Conservation (phyloP, 2,329 filamentous ascomycete species). For the Nigrograna mackinnonii region DNA sequence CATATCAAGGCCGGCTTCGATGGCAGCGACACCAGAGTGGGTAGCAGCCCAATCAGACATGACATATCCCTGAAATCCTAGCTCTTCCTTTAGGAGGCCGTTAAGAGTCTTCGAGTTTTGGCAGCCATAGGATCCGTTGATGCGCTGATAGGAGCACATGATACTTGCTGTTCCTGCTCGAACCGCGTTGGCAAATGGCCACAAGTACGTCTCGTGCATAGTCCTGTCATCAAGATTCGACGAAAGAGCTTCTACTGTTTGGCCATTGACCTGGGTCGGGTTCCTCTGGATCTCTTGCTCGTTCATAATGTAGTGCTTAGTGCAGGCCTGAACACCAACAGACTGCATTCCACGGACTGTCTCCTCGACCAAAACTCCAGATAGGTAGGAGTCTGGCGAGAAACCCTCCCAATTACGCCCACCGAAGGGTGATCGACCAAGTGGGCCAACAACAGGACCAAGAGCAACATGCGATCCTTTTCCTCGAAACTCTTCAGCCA, state of each 20-base stretch:
- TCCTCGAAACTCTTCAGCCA: constrained; percentile 39
- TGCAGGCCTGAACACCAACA: constrained; percentile 46
- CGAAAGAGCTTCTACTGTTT: constrained; percentile 58
- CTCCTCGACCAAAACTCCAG: constrained; percentile 43
- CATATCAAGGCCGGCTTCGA: constrained; percentile 54
- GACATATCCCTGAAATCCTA: constrained; percentile 53
- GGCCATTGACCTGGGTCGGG: constrained; percentile 37
- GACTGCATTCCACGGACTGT: constrained; percentile 46
- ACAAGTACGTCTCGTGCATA: constrained; percentile 68
- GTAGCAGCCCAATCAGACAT: constrained; percentile 51
- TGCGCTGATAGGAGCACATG: constrained; percentile 60
- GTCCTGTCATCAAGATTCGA: constrained; percentile 68
- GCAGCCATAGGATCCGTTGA: constrained; percentile 41
- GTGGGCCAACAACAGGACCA: constrained; percentile 54
- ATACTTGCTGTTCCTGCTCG: constrained; percentile 60
- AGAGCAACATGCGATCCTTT: constrained; percentile 47
- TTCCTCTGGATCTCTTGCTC: constrained; percentile 60
- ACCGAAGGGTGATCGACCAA: constrained; percentile 45
- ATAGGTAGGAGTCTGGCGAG: constrained; percentile 47
- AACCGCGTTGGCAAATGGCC: constrained; percentile 67
- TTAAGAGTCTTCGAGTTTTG: constrained; percentile 50
- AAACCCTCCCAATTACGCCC: constrained; percentile 53
- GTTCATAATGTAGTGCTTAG: constrained; percentile 62
- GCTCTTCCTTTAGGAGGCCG: constrained; percentile 55
- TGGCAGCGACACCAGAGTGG: constrained; percentile 46